Evolutionary conservation across 108 stramenopile genomes (phyloP), one percentile per base, ranked within the genome.

Genomic region (Nitzschia palea): DNA sequence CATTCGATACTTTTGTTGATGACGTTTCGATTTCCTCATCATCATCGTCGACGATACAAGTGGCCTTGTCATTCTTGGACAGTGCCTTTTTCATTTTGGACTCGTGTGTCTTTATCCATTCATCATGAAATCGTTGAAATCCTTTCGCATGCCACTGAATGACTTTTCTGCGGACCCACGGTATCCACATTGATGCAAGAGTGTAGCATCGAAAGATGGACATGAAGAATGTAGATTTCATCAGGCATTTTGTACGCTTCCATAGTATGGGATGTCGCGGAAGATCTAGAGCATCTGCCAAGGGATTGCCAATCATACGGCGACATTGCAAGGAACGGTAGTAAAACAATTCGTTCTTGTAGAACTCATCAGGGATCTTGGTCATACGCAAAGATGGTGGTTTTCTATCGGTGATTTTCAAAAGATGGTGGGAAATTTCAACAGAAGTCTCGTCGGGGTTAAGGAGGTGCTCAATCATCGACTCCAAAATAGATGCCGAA

Each of bases 201-300:
- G 82, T 83, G 47, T 81, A 85, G 8, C 58, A 45, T 53, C 84
- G 73, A n/a, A 81, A 56, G 22, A 74, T 54, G 26, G 58, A n/a
- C 10, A 84, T 40, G 47, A 82, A 59, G 0, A 76, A 67, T 29
- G 64, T 61, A 17, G 82, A 70, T 44, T 36, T 14, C 35, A 65
- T 42, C 6, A 40, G 47, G 20, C 67, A 67, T 26, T 29, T 52
- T 22, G 58, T 47, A 26, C 71, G 59, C 33, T 36, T 67, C 54
- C 61, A 58, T 54, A 55, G 74, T 42, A 40, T 70, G 4, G 71
- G 71, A 55, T 67, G 62, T 33, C 58, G 47, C 44, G 90, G 86
- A n/a, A 91, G 48, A 48, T 71, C 47, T 27, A 91, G 66, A 8
- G 79, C 81, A 62, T 91, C 85, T 15, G 90, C 85, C 15, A 93